Conservation (phyloP, 768 basidiomycete species). For the Asterophora lycoperdoides region DNA sequence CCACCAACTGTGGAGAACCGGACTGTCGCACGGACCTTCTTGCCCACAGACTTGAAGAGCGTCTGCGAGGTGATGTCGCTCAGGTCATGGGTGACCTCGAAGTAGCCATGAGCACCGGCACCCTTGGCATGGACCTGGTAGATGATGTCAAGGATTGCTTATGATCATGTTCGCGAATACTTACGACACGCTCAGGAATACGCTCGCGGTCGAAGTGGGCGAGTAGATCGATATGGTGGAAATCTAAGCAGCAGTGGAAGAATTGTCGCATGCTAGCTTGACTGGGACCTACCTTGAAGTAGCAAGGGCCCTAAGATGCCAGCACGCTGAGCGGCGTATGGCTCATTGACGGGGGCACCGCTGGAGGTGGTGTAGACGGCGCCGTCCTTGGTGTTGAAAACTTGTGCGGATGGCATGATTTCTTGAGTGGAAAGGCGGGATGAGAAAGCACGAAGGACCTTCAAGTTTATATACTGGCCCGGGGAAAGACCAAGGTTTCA, state of each 20-base stretch:
- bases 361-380: conserved; percentile 82
- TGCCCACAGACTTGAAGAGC: conserved; percentile 61
- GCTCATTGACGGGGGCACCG: conserved; percentile 71
- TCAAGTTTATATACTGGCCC: conserved; percentile 12
- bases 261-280: not conserved
- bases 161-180: conserved; percentile 29
- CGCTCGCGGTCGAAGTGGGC: conserved; percentile 94
- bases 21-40: conserved; percentile 68
- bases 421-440: conserved; percentile 8
- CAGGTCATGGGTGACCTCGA: conserved; percentile 84
- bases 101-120: conserved; percentile 89
- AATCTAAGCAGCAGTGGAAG: conserved; percentile 44
- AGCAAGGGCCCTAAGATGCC: conserved; percentile 79
- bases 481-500: not conserved
- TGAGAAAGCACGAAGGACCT: conserved; percentile 12
- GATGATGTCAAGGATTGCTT: conserved; percentile 24
- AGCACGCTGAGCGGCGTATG: conserved; percentile 75
- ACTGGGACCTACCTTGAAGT: conserved; percentile 61
- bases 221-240: conserved; percentile 85
- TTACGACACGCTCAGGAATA: conserved; percentile 90
- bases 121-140: conserved; percentile 85
- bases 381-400: conserved; percentile 48
- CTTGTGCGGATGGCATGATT: conserved; percentile 63
- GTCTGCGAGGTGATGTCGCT: conserved; percentile 74
- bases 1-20: conserved; percentile 96